A percentile compares a stretch with the other conserved stretches of the same genome.
Evolutionary conservation across 2,329 filamentous ascomycete genomes (phyloP).

Genomic region (Hymenoscyphus fructigenus): DNA sequence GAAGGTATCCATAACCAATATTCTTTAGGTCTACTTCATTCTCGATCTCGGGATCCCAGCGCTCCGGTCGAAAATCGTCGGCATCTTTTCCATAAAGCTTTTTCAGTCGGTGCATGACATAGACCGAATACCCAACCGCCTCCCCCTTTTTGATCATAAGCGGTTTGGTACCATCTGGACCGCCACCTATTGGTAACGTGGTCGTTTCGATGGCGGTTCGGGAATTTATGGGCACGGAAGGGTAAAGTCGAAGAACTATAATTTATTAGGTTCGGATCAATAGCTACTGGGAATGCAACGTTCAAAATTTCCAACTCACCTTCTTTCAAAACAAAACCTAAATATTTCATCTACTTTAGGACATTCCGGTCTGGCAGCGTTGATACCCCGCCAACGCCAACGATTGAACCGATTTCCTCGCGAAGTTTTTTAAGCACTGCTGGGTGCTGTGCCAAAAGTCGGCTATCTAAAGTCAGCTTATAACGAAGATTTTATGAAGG

Average conservation of each 20-base stretch:
- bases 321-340: neutral
- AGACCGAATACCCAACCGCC: neutral
- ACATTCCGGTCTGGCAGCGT: neutral
- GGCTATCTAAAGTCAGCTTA: neutral
- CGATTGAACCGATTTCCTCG: neutral
- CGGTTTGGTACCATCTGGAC: neutral
- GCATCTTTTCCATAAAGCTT: conserved; percentile 2
- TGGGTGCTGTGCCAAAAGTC: neutral
- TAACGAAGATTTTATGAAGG: neutral
- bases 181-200: neutral
- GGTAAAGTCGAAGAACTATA: neutral
- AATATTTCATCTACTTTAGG: neutral
- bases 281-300: neutral
- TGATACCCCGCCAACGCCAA: neutral
- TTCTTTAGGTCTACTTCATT: neutral
- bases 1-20: neutral
- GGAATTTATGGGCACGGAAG: neutral
- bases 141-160: neutral
- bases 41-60: neutral
- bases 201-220: neutral
- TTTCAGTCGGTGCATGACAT: neutral
- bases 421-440: neutral
- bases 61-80: neutral
- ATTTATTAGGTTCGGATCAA: neutral
- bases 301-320: neutral